phyloP scores from a whole-genome alignment of 192 early-diverging fungal genomes.

The Entomortierella chlamydospora region DNA sequence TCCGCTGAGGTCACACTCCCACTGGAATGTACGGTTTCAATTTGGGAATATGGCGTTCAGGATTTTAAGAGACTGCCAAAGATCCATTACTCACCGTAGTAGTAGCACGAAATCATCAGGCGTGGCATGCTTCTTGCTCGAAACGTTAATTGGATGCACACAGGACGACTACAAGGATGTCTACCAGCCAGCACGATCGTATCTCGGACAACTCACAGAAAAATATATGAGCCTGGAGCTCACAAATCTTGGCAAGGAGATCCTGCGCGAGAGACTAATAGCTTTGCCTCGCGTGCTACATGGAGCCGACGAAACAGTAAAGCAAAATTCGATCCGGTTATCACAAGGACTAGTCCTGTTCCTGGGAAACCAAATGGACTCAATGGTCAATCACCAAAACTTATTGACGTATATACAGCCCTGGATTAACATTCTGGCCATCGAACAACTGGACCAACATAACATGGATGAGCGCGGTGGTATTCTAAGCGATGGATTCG shows the following conservation, averaged over 20 bases:
- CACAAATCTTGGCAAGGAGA: constrained; percentile 23
- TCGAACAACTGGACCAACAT: constrained; percentile 51
- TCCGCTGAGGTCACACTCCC: constrained; percentile 16
- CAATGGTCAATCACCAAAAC: constrained; percentile 26
- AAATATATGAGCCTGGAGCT: constrained; percentile 8
- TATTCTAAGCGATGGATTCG: constrained; percentile 7
- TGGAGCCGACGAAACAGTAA: constrained; percentile 27
- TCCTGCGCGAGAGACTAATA: constrained; percentile 26
- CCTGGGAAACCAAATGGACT: constrained; percentile 25
- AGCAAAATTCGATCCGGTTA: constrained; percentile 17
- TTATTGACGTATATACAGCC: constrained; percentile 21
- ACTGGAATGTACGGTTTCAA: constrained; percentile 34
- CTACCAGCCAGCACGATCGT: background rate
- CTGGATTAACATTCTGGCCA: constrained; percentile 26
- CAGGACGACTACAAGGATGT: constrained; percentile 40
- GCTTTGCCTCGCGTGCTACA: constrained; percentile 33
- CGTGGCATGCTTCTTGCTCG: constrained; percentile 27
- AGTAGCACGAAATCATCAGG: background rate
- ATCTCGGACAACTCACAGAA: constrained; percentile 3
- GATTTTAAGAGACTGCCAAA: constrained; percentile 27
- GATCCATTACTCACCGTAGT: background rate
- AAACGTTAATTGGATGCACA: constrained; percentile 36
- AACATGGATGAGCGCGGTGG: constrained; percentile 43
- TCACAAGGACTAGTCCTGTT: constrained; percentile 28
- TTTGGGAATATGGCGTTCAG: constrained; percentile 26